A percentile compares a stretch with the other conserved stretches of the same genome.
Evolutionary conservation across 352 stramenopile genomes (phyloP).

Genomic region (Pythium biforme): DNA sequence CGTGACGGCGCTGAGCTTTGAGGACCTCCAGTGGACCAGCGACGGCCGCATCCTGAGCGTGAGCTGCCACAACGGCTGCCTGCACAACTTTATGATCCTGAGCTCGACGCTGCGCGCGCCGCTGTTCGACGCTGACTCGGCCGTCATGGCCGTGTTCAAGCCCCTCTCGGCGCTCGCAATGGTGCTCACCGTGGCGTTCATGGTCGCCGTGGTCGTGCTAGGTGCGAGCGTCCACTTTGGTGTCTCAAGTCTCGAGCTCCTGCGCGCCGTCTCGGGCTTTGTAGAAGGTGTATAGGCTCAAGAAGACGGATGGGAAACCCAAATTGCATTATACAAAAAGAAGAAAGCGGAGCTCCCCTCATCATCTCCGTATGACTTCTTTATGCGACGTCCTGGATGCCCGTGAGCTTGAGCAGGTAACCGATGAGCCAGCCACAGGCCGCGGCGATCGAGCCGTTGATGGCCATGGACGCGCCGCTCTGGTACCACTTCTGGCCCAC

Average conservation of each 20-base stretch:
- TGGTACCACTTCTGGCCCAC: constrained; percentile 77
- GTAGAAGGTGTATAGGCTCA: constrained; percentile 33
- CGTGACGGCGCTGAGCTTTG: constrained; percentile 51
- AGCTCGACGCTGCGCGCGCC: constrained; percentile 59
- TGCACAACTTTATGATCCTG: constrained; percentile 91
- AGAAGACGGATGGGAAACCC: background rate
- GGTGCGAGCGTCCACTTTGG: constrained; percentile 49
- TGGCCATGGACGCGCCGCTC: constrained; percentile 65
- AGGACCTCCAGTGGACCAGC: constrained; percentile 79
- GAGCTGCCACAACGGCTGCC: constrained; percentile 69
- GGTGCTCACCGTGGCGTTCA: constrained; percentile 59
- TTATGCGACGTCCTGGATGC: constrained; percentile 75
- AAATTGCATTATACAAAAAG: constrained; percentile 10
- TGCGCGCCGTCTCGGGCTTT: constrained; percentile 66
- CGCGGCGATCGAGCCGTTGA: constrained; percentile 74
- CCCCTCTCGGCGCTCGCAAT: constrained; percentile 60
- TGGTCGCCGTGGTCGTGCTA: constrained; percentile 43
- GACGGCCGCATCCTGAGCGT: constrained; percentile 92
- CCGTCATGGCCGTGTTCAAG: constrained; percentile 56
- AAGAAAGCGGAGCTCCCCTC: background rate
- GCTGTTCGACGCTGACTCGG: constrained; percentile 59
- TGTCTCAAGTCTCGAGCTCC: constrained; percentile 49
- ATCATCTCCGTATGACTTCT: background rate
- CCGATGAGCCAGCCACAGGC: constrained; percentile 80
- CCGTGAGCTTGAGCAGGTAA: constrained; percentile 77